Evolutionary conservation across 2,329 filamentous ascomycete species (phyloP), one percentile per base, ranked within the genome.

Genomic region (Penicillium frequentans): DNA sequence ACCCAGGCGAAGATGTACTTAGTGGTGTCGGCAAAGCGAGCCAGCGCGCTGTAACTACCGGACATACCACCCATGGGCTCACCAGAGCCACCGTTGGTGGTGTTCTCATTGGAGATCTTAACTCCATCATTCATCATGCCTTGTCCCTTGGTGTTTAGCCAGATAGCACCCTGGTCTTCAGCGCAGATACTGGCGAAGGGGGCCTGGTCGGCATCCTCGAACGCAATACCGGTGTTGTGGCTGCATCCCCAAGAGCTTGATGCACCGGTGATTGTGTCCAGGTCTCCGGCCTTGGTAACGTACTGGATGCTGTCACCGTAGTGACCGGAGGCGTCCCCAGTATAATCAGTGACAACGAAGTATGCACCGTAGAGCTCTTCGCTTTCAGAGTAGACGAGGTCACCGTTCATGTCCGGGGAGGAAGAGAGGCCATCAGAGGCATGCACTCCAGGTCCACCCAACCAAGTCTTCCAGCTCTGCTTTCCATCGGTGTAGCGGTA

Each of bases 211-310:
- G 84, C 83, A 19, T 80, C 83, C 68, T 86, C 85, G 53, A 87
- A 81, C 6, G 83, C 84, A 54, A 87, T 87, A 55, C 85, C 85
- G 1, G 84, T 86, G 73, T 87, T 87, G 77, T 87, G 84, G 6
- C 81, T 84, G 75, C 85, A 87, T 19, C 84, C 85, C 79, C 84
- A 87, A 14, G 77, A 75, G 55, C 80, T 84, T 44, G 79, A 80
- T 3, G 84, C 82, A 1, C 82, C 83, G 1, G 69, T 49, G 57
- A 86, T 84, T 11, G 70, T 75, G 62, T 82, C 72, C 3, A 86
- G 70, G 8, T 74, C 78, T 13, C 85, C 85, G 19, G 75, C 64
- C 13, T 77, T 70, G 35, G 73, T 70, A 27, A 83, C 76, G 54
- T 84, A 84, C 62, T 82, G 73, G 35, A 84, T 79, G 54, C 75